Percentiles rank a stretch among this genome's conserved stretches.
phyloP scores from a whole-genome alignment of 2,329 filamentous ascomycete species.

The Monosporascus sp. region DNA sequence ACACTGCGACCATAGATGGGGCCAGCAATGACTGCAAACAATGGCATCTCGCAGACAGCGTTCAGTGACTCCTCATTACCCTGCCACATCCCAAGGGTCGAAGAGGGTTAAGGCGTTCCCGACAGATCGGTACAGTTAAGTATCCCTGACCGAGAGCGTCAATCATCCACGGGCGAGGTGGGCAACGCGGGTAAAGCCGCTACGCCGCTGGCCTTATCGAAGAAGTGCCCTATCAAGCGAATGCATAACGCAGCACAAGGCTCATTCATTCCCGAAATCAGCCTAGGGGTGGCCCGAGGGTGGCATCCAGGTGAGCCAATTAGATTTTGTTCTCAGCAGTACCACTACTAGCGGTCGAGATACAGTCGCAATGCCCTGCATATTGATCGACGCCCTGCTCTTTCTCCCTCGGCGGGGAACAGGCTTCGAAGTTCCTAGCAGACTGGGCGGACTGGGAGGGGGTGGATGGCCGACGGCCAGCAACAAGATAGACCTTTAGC shows the following conservation, averaged over 20 bases:
- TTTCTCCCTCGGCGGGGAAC: no score
- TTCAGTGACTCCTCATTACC: background rate
- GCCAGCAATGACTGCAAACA: background rate
- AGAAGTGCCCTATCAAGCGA: background rate
- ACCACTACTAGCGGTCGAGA: background rate
- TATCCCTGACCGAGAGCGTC: background rate
- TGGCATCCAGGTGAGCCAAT: background rate
- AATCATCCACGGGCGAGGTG: background rate
- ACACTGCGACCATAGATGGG: background rate
- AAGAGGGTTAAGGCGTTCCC: background rate
- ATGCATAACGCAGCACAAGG: background rate
- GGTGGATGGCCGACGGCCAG: background rate
- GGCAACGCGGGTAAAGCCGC: background rate
- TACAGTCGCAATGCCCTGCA: background rate
- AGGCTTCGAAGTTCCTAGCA: no score
- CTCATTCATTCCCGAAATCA: background rate
- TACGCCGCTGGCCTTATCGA: background rate
- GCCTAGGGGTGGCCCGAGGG: background rate
- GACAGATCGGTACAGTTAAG: background rate
- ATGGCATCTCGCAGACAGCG: background rate
- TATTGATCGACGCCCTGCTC: conserved; percentile 2
- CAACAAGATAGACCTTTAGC: background rate
- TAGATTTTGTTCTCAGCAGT: background rate
- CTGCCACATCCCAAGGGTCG: background rate
- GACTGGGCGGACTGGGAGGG: background rate